Percentiles rank a stretch among this genome's conserved stretches.
Conservation (phyloP, 2,329 filamentous ascomycete genomes). For the Arthrocladium fulminans region DNA sequence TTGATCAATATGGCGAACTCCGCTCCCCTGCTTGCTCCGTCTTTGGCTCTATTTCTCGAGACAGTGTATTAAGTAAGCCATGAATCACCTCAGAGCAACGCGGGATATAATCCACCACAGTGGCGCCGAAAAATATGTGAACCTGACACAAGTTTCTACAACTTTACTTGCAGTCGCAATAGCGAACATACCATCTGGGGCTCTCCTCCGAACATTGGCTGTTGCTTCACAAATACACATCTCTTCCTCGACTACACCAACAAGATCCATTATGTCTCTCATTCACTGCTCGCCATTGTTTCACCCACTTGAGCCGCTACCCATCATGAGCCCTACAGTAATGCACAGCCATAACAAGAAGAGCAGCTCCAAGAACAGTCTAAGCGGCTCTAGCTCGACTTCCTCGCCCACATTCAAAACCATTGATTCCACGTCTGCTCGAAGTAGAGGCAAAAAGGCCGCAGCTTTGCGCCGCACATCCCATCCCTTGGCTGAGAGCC, state of each 20-base stretch:
- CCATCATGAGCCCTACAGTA: constrained; percentile 4
- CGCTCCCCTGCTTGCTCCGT: neutral
- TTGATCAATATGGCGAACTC: neutral
- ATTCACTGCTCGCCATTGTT: constrained; percentile 8
- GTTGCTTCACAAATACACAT: neutral
- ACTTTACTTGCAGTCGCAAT: neutral
- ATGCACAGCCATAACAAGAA: constrained; percentile 4
- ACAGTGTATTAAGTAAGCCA: neutral
- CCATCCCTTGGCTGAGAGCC: neutral
- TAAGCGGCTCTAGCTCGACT: neutral
- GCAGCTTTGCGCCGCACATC: constrained; percentile 1
- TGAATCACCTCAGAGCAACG: neutral
- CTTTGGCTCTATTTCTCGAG: neutral
- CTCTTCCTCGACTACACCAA: neutral
- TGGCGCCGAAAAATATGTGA: neutral
- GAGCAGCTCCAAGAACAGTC: neutral
- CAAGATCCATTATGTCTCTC: constrained; percentile 1
- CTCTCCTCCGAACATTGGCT: neutral
- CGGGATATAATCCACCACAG: neutral
- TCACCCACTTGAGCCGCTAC: constrained; percentile 8
- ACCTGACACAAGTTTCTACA: neutral
- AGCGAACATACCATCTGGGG: neutral
- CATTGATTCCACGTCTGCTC: neutral
- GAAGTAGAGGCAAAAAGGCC: constrained; percentile 1
- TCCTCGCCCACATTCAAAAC: neutral